phyloP scores from a whole-genome alignment of 139 green algal species.

The Chlorella ohadii region DNA sequence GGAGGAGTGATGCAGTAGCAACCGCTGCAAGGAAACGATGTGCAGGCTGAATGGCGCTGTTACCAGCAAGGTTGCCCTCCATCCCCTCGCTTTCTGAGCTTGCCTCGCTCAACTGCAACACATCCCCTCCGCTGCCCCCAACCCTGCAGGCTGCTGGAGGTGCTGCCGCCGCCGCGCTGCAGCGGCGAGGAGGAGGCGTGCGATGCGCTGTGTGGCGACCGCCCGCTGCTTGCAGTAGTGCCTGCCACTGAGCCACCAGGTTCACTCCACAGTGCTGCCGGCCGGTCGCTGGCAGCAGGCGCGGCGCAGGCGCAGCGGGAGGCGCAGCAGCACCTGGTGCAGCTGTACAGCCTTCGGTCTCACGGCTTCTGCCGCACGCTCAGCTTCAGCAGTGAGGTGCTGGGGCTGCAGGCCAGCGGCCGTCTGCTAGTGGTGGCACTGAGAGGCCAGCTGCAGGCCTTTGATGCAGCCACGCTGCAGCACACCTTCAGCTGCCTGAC shows the following conservation, averaged over 20 bases:
- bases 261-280: neutral
- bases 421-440: conserved; percentile 51
- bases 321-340: conserved; percentile 17
- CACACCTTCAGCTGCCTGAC: conserved; percentile 65
- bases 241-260: neutral
- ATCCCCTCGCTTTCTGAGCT: no score
- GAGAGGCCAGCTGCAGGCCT: conserved; percentile 56
- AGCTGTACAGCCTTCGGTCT: conserved; percentile 52
- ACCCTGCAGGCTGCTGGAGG: conserved; percentile 38
- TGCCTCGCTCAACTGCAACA: neutral
- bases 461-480: conserved; percentile 52
- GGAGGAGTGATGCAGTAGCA: neutral
- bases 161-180: conserved; percentile 27
- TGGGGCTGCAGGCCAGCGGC: conserved; percentile 28
- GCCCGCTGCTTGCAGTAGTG: conserved; percentile 25
- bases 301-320: neutral
- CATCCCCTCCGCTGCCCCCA: neutral
- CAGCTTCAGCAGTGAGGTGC: conserved; percentile 34
- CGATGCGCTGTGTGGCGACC: neutral
- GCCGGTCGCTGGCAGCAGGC: no score
- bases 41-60: no score
- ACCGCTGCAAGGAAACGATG: no score
- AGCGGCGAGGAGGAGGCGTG: neutral
- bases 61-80: no score
- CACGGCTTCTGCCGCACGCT: conserved; percentile 44